These are phyloP conservation scores for Calocera cornea DNA, from an alignment of 768 basidiomycete species.

Conservation along the genomic window DNA sequence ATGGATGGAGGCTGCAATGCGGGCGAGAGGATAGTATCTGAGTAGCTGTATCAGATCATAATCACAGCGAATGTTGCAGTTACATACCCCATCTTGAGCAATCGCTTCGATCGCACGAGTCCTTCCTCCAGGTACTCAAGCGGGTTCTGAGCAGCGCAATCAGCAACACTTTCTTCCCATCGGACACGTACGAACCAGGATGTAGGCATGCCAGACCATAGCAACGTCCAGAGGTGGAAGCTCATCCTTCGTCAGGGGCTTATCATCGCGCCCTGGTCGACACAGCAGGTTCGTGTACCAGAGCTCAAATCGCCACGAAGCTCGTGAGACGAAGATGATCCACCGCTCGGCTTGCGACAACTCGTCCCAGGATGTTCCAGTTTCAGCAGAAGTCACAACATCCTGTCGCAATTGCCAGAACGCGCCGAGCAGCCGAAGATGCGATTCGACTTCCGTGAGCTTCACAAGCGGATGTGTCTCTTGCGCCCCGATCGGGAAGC, in stretches of 20 bases:
- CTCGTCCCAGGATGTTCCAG: not conserved
- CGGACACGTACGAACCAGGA: slow-evolving; percentile 7
- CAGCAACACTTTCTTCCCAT: not conserved
- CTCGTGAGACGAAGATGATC: slow-evolving; percentile 11
- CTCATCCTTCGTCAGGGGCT: not conserved
- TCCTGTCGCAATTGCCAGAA: slow-evolving; percentile 12
- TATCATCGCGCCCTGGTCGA: not conserved
- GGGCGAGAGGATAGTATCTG: slow-evolving; percentile 10
- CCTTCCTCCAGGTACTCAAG: slow-evolving; percentile 13
- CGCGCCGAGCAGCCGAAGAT: slow-evolving; percentile 16
- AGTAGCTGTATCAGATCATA: not conserved
- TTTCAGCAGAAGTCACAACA: not conserved
- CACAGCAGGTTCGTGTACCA: slow-evolving; percentile 6
- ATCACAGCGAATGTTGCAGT: not conserved
- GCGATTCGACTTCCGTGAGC: slow-evolving; percentile 6
- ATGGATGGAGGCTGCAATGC: slow-evolving; percentile 9
- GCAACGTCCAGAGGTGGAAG: slow-evolving; percentile 16
- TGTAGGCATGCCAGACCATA: slow-evolving; percentile 14
- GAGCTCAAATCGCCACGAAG: slow-evolving; percentile 13
- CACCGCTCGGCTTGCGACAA: slow-evolving; percentile 5
- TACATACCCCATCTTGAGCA: not conserved
- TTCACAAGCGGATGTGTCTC: slow-evolving; percentile 8
- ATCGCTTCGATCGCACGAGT: not conserved
- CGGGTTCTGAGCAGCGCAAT: slow-evolving; percentile 12
- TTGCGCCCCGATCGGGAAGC: not conserved